Evolutionary conservation across 2,329 filamentous ascomycete genomes (phyloP).

Genomic region (Sclerotinia minor): DNA sequence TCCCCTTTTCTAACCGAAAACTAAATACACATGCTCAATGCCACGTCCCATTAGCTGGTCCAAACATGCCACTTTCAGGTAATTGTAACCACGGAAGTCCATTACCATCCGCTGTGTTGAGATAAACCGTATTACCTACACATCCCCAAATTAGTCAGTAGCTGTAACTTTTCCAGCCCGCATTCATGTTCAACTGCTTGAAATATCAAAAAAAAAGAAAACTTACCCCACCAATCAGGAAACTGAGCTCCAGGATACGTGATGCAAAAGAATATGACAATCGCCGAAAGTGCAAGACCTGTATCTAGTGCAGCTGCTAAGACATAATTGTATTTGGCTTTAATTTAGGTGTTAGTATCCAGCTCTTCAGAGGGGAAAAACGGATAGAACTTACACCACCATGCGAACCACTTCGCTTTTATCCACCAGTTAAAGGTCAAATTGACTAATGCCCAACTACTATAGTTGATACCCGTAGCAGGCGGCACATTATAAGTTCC

Average conservation of each 20-base stretch:
- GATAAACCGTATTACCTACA: slow-evolving; percentile 49
- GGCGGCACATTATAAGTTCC: slow-evolving; percentile 46
- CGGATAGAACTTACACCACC: slow-evolving; percentile 63
- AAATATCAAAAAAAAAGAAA: slow-evolving; percentile 44
- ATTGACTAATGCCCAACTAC: slow-evolving; percentile 70
- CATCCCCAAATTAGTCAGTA: slow-evolving; percentile 57
- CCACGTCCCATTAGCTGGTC: slow-evolving; percentile 18
- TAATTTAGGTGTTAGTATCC: slow-evolving; percentile 51
- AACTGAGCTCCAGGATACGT: slow-evolving; percentile 60
- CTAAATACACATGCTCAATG: neutral
- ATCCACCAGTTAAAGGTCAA: slow-evolving; percentile 70
- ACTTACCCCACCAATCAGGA: slow-evolving; percentile 69
- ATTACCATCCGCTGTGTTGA: slow-evolving; percentile 35
- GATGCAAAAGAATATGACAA: slow-evolving; percentile 70
- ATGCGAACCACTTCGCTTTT: slow-evolving; percentile 61
- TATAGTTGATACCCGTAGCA: slow-evolving; percentile 73
- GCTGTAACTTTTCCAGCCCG: neutral
- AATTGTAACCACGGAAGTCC: slow-evolving; percentile 25
- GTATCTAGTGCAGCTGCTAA: slow-evolving; percentile 70
- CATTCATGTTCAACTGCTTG: slow-evolving; percentile 47
- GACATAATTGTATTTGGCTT: slow-evolving; percentile 74
- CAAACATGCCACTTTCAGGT: slow-evolving; percentile 20
- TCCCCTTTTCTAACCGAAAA: neutral
- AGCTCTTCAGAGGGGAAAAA: slow-evolving; percentile 67
- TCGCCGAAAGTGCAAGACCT: slow-evolving; percentile 64